A percentile compares a stretch with the other conserved stretches of the same genome.
These are phyloP conservation scores for Aurifilum marmelostoma DNA, from an alignment of 2,329 filamentous ascomycete genomes.

Conservation along the genomic window DNA sequence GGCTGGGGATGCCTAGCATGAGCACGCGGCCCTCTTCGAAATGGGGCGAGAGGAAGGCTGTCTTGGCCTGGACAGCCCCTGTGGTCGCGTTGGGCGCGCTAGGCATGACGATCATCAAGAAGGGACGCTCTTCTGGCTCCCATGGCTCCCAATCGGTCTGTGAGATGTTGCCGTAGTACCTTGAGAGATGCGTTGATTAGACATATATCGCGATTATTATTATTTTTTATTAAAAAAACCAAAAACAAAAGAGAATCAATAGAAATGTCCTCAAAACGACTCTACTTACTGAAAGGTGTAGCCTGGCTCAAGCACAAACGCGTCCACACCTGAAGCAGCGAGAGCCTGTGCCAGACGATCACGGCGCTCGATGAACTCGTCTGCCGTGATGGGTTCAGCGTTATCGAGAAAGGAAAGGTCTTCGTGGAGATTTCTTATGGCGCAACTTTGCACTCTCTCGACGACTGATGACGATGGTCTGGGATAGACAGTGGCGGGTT, in stretches of 20 bases:
- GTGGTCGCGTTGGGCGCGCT: constrained; percentile 35
- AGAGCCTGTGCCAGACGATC: constrained; percentile 61
- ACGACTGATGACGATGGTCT: constrained; percentile 59
- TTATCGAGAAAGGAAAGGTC: constrained; percentile 55
- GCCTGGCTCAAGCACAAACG: constrained; percentile 65
- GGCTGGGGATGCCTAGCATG: constrained; percentile 61
- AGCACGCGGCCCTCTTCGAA: constrained; percentile 64
- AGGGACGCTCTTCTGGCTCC: constrained; percentile 67
- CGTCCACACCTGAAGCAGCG: constrained; percentile 54
- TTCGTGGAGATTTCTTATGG: constrained; percentile 54
- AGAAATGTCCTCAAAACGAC: too few relatives aligned
- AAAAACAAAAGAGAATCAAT: too few relatives aligned
- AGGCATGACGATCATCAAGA: constrained; percentile 64
- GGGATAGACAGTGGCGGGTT: constrained; percentile 33
- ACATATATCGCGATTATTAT: too few relatives aligned
- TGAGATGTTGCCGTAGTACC: constrained; percentile 64
- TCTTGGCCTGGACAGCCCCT: constrained; percentile 54
- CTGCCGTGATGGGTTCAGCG: constrained; percentile 49
- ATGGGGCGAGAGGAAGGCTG: constrained; percentile 60
- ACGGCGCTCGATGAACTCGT: constrained; percentile 59
- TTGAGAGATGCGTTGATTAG: neutral
- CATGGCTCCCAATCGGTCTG: constrained; percentile 66
- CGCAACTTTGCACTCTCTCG: constrained; percentile 63
- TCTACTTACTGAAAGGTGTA: constrained; percentile 64
- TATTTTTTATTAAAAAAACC: too few relatives aligned